Percentiles rank a stretch among this genome's conserved stretches.
Evolutionary conservation across 331 rosid species (phyloP).

Genomic region (Stylosanthes scabra): DNA sequence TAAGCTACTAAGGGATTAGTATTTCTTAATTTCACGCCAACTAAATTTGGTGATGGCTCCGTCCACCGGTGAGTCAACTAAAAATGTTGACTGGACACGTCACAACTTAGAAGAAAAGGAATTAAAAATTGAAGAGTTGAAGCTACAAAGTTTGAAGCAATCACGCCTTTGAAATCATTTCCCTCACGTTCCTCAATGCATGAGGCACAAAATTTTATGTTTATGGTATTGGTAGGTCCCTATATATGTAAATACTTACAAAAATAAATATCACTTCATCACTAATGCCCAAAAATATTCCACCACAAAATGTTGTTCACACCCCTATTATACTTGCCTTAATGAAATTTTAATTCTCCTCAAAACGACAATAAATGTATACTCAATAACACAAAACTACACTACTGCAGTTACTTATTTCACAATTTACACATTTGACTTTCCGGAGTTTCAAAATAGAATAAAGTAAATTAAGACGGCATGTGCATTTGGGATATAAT

Average conservation of each 20-base stretch:
- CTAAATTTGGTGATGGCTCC: not conserved
- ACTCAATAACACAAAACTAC: not conserved
- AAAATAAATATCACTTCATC: not conserved
- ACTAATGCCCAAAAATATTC: not conserved
- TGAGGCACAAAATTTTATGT: not conserved
- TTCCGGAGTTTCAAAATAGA: not conserved
- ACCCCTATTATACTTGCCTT: not conserved
- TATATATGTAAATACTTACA: not conserved
- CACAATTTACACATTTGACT: not conserved
- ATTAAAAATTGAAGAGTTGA: constrained; percentile 9
- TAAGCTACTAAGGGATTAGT: no score
- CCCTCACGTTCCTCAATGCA: constrained; percentile 1
- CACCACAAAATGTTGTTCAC: not conserved
- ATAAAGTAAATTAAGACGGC: no score
- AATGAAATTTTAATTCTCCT: not conserved
- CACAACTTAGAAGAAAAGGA: not conserved
- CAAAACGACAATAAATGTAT: not conserved
- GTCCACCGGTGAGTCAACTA: not conserved
- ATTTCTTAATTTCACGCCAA: no score
- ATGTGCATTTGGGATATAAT: no score
- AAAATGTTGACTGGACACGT: not conserved
- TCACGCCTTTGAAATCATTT: constrained; percentile 28
- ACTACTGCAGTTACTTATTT: not conserved
- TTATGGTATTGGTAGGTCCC: not conserved
- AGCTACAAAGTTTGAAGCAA: constrained; percentile 31